phyloP scores from a whole-genome alignment of 176 grass and related monocot species.

The Thinopyrum elongatum region DNA sequence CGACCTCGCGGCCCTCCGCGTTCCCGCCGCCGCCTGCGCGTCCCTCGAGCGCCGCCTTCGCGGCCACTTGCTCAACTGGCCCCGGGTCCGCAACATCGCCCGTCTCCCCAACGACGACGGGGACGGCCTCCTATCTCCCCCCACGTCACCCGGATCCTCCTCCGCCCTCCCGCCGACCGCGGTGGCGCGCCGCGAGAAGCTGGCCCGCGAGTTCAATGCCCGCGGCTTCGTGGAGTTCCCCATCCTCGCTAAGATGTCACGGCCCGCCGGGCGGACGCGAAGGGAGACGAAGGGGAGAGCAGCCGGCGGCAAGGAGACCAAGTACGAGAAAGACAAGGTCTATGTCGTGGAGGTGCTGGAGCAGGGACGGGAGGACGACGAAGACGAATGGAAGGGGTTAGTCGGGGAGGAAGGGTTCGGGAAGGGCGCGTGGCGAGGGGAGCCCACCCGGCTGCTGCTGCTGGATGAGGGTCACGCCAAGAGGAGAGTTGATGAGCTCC shows the following conservation, averaged over 20 bases:
- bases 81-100: slow-evolving; percentile 67
- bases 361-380: slow-evolving; percentile 28
- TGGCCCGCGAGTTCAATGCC: slow-evolving; percentile 75
- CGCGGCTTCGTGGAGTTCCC: slow-evolving; percentile 74
- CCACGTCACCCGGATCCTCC: neutral
- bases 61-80: slow-evolving; percentile 96
- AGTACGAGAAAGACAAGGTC: slow-evolving; percentile 20
- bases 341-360: slow-evolving; percentile 48
- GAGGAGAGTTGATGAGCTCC: slow-evolving; percentile 47
- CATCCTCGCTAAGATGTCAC: slow-evolving; percentile 75
- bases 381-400: slow-evolving; percentile 65
- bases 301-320: neutral
- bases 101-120: slow-evolving; percentile 64
- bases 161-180: neutral
- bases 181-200: slow-evolving; percentile 63
- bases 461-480: slow-evolving; percentile 71
- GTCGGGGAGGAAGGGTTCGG: slow-evolving; percentile 53
- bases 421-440: slow-evolving; percentile 50
- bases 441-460: slow-evolving; percentile 60
- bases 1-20: slow-evolving; percentile 73
- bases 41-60: slow-evolving; percentile 80
- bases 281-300: slow-evolving; percentile 34
- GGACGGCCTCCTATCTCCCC: slow-evolving; percentile 5
- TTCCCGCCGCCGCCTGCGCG: slow-evolving; percentile 69
- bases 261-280: slow-evolving; percentile 53